A percentile compares a stretch with the other conserved stretches of the same genome.
Evolutionary conservation across 2,329 filamentous ascomycete genomes (phyloP).

Genomic region (Didymella keratinophila): DNA sequence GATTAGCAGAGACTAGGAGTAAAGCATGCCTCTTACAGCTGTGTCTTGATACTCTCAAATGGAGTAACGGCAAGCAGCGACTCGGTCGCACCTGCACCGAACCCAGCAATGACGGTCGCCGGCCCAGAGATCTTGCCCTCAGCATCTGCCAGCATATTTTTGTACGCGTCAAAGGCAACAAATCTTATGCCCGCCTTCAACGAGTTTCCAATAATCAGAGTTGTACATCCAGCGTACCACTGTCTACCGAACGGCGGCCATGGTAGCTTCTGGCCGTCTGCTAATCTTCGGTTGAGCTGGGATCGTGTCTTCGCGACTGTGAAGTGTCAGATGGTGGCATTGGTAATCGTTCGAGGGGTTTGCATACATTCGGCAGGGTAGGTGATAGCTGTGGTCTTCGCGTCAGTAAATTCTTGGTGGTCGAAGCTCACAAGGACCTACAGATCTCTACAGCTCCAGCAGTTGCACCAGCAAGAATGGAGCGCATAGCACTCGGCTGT

Average conservation of each 20-base stretch:
- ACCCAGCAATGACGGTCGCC: conserved; percentile 89
- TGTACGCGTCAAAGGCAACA: conserved; percentile 96
- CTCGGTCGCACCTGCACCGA: conserved; percentile 94
- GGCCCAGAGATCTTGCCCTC: conserved; percentile 90
- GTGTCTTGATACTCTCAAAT: conserved; percentile 98
- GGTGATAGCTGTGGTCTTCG: conserved; percentile 75
- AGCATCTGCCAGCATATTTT: conserved; percentile 78
- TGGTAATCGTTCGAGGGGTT: not conserved
- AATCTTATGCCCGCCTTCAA: conserved; percentile 97
- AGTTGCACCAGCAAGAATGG: conserved; percentile 89
- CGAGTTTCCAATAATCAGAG: conserved; percentile 94
- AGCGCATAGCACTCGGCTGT: conserved; percentile 81
- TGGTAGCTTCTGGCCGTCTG: conserved; percentile 84
- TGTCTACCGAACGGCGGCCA: conserved; percentile 93
- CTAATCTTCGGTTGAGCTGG: conserved; percentile 86
- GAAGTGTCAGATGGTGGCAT: conserved; percentile 22
- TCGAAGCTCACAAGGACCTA: conserved; percentile 48
- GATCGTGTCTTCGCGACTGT: conserved; percentile 91
- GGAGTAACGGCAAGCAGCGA: conserved; percentile 92
- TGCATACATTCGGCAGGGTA: conserved; percentile 88
- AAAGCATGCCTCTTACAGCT: conserved; percentile 62
- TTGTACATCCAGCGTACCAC: conserved; percentile 99
- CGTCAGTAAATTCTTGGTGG: conserved; percentile 26
- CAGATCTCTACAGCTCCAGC: conserved; percentile 95
- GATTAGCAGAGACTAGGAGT: not conserved